Base-by-base conservation (phyloP, 1,139 yeast species). In the Suhomyces yuchorum region DNA sequence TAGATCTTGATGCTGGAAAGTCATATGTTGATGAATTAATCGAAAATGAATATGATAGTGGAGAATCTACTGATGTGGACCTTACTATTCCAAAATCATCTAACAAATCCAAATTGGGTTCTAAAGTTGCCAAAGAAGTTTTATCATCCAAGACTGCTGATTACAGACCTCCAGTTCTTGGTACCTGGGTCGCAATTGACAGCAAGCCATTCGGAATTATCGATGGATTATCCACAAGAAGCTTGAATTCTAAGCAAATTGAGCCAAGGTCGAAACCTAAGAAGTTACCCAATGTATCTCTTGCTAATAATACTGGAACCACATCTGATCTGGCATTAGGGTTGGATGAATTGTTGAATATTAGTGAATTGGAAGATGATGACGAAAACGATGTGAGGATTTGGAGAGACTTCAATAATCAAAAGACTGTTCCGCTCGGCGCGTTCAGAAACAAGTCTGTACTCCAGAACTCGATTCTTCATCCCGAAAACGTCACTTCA, bases 61-160 rank as follows among this genome's bases (percentile, higher is more conserved):
- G 93, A 40, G 97, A 92, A 57, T 88, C 96, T 9, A 93, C 98
- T 0, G 99, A 93, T 66, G 96, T 89, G 52, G 98, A 93, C 62
- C 78, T 81, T 26, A 76, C 83, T 17, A 68, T 92, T 40, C 96
- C 96, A 2, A 83, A 83, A 15, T 78, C 86, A 6, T 74, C 81
- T 11, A 74, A 78, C 47, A 75, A 73, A 45, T 75, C 76, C 44
- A 73, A 68, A 39, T 68, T 83, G 32, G 95, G 91, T 1, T 82
- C 90, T 8, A 84, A 86, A 56, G 82, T 87, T 52, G 92, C 93
- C 2, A 91, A 93, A 55, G 98, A 93, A 64, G 90, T 93, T 11
- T 77, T 93, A 18, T 86, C 96, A 8, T 85, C 96, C 1, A 86
- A 91, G 44, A 84, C 87, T 7, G 85, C 88, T 24, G 92, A 92